These are phyloP conservation scores for Cladophialophora carrionii DNA, from an alignment of 2,329 filamentous ascomycete genomes.

Conservation along the genomic window DNA sequence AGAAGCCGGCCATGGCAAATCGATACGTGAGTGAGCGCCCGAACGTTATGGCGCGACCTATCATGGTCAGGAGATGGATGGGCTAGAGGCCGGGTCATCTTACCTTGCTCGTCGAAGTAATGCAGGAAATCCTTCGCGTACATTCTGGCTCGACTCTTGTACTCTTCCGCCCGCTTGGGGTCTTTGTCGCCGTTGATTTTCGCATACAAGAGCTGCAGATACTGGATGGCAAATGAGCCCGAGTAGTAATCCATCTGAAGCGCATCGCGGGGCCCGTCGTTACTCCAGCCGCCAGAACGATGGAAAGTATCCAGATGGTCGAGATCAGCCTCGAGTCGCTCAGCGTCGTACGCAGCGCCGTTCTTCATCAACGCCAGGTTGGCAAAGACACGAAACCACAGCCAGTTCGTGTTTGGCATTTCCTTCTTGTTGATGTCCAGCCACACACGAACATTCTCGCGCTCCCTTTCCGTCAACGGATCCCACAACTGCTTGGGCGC, in stretches of 20 bases:
- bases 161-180: constrained; percentile 67
- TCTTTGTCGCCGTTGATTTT: constrained; percentile 70
- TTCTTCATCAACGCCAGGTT: constrained; percentile 78
- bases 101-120: constrained; percentile 72
- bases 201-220: constrained; percentile 75
- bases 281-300: constrained; percentile 79
- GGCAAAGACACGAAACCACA: constrained; percentile 84
- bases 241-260: constrained; percentile 88
- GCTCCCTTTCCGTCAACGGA: constrained; percentile 64
- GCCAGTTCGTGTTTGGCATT: constrained; percentile 68
- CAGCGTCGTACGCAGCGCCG: constrained; percentile 69
- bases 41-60: constrained; percentile 70
- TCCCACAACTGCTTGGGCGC: constrained; percentile 68
- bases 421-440: constrained; percentile 79
- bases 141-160: constrained; percentile 67
- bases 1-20: constrained; percentile 85
- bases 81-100: background rate
- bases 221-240: constrained; percentile 79
- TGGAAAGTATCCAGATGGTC: constrained; percentile 79
- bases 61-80: background rate
- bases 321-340: constrained; percentile 73
- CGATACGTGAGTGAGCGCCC: constrained; percentile 77
- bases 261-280: constrained; percentile 76
- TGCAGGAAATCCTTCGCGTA: constrained; percentile 73
- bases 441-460: constrained; percentile 70